Base-by-base conservation (phyloP, 768 basidiomycete species). In the Lentinula boryana region DNA sequence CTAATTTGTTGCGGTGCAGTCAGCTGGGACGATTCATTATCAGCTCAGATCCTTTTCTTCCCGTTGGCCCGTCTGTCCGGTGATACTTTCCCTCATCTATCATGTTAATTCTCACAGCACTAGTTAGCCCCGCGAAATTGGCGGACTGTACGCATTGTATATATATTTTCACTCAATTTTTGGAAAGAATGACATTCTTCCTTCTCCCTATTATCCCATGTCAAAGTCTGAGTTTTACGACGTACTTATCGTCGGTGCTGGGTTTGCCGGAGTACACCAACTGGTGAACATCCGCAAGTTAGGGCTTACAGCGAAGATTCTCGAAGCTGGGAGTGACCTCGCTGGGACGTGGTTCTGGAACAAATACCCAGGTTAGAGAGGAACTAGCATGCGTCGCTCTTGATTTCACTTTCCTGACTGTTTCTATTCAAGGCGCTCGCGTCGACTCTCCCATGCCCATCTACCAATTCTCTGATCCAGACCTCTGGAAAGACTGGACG, bases 381-480 rank as follows among this genome's bases (percentile, higher is more conserved):
- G 13, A 9, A 18, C 10, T 13, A 9, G 13, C 16, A 8, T 6
- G 1, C 21, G 21, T 13, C 4, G 9, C 5, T 43, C 6, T 16
- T n/a, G 16, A 16, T 38, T 10, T 33, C 23, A 13, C n/a, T 16
- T 16, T 43, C 41, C 7, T 9, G 16, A 6, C 21, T 9, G 4
- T 31, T 9, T 23, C 6, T 46, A 6, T 4, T 16, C 4, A 27
- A 48, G 57, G 57, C 35, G 57, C 59, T 52, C 38, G 50, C 21
- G 38, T 41, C 13, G 49, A 61, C 44, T 51, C 60, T 10, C 40
- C 43, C 16, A 21, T 61, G 16, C 53, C 60, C 31, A 49, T 61
- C 15, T 61, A 60, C 51, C 41, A 60, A 38, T 61, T 56, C 60
- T 61, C 60, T n/a, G 31, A 41, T 6, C 57, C 43, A 12, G 43